A percentile compares a stretch with the other conserved stretches of the same genome.
Conservation (phyloP, 2,329 filamentous ascomycete species). For the Sporothrix sp. region DNA sequence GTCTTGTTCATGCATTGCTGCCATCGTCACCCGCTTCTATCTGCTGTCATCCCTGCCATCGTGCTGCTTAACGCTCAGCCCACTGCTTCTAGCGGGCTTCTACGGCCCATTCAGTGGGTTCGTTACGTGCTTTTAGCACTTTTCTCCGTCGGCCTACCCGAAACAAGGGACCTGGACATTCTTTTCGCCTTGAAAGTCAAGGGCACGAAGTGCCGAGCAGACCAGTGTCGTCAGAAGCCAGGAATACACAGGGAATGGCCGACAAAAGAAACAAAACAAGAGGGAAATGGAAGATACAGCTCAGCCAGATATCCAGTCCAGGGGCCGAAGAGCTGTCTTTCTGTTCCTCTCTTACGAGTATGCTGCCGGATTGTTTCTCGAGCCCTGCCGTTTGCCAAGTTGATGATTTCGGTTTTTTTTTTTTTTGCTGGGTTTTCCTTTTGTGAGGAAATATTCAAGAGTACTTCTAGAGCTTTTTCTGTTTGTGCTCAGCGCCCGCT, state of each 20-base stretch:
- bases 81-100: slow-evolving; percentile 6
- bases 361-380: no score
- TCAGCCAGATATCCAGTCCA: no score
- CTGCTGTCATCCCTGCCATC: neutral
- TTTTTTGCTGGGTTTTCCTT: neutral
- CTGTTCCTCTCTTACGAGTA: no score
- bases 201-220: no score
- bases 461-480: slow-evolving; percentile 2
- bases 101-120: no score
- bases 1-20: neutral
- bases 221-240: no score
- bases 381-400: neutral
- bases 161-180: neutral
- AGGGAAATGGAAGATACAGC: no score
- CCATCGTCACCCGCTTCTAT: neutral
- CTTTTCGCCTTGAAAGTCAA: no score
- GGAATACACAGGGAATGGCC: neutral
- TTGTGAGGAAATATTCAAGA: slow-evolving; percentile 33
- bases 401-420: neutral
- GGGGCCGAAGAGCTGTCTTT: no score
- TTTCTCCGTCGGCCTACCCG: neutral
- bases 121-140: neutral
- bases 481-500: neutral
- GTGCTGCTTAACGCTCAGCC: no score
- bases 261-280: no score